Evolutionary conservation across 306 rosid species (phyloP).

Genomic region (Casuarina cunninghamiana): DNA sequence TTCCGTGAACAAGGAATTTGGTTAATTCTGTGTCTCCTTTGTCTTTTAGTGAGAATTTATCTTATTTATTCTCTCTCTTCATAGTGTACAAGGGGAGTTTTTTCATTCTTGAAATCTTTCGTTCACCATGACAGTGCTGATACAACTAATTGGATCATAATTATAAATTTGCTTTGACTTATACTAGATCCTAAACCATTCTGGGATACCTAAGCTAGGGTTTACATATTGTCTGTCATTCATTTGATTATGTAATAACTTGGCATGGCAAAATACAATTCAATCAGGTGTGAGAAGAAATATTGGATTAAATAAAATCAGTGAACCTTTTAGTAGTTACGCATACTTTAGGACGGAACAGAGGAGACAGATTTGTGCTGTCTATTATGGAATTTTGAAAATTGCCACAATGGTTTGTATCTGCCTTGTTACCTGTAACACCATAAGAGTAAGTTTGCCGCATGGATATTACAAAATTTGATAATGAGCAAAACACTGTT

Average conservation of each 20-base stretch:
- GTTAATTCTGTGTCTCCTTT: not conserved
- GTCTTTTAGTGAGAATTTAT: not conserved
- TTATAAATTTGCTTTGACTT: not conserved
- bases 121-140: not conserved
- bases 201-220: not conserved
- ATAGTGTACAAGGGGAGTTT: not conserved
- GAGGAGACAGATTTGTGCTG: not conserved
- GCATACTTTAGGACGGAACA: not conserved
- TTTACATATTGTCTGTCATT: not conserved
- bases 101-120: not conserved
- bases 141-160: not conserved
- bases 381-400: not conserved
- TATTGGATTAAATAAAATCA: not conserved
- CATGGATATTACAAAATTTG: not conserved
- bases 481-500: not conserved
- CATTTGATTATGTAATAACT: conserved; percentile 5
- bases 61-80: not conserved
- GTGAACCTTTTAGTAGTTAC: not conserved
- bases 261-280: not conserved
- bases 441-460: not conserved
- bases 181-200: not conserved
- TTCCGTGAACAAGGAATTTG: not conserved
- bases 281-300: not conserved
- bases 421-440: not conserved
- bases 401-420: not conserved